phyloP scores from a whole-genome alignment of 2,329 filamentous ascomycete genomes.

The Sodiomyces alkalinus region DNA sequence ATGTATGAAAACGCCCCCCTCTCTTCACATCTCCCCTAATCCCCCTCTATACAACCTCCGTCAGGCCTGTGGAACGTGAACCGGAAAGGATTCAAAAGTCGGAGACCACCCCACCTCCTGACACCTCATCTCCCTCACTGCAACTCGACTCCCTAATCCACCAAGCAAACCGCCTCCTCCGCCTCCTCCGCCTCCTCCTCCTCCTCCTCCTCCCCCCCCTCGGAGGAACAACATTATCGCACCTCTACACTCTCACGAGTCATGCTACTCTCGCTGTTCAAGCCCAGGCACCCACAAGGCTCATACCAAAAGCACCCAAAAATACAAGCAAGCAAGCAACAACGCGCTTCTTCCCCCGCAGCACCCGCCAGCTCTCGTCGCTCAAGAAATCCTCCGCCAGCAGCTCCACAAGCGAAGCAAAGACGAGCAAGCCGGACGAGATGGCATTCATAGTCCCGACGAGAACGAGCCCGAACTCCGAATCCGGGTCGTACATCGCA shows the following conservation, averaged over 20 bases:
- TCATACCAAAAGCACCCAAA: slow-evolving; percentile 45
- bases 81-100: too few species aligned
- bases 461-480: slow-evolving; percentile 49
- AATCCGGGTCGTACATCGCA: slow-evolving; percentile 52
- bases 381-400: slow-evolving; percentile 57
- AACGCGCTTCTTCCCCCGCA: slow-evolving; percentile 37
- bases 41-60: too few species aligned
- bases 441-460: slow-evolving; percentile 64
- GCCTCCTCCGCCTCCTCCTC: not conserved
- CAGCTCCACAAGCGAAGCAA: slow-evolving; percentile 57
- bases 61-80: too few species aligned
- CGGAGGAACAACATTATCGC: not conserved
- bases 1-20: too few species aligned
- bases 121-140: not conserved
- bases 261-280: slow-evolving; percentile 12
- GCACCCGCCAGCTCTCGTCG: slow-evolving; percentile 43
- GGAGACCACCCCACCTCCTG: not conserved
- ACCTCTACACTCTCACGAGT: not conserved
- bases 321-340: slow-evolving; percentile 42
- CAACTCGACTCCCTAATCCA: too few species aligned
- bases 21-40: too few species aligned
- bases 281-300: slow-evolving; percentile 48
- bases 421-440: slow-evolving; percentile 54
- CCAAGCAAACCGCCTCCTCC: too few species aligned
- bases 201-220: not conserved